Evolutionary conservation across 2,329 filamentous ascomycete species (phyloP), one percentile per base, ranked within the genome.

Genomic region (Colletotrichum nymphaeae): DNA sequence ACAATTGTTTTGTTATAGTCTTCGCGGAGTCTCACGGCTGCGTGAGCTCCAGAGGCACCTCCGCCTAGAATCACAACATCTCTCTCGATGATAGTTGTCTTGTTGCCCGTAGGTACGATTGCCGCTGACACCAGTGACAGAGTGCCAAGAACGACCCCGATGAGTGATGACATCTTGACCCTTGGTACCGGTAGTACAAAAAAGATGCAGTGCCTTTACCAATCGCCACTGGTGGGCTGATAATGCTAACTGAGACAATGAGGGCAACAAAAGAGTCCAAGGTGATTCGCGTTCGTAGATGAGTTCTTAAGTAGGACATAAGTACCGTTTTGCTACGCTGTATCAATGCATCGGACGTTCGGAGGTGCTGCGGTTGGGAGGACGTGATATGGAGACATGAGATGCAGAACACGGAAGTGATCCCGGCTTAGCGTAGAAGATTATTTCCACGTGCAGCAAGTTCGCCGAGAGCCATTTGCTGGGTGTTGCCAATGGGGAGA

Each of bases 31-130:
- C 80, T 75, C 28, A 84, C 78, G 4, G 82, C 82, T 5, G 82
- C 82, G 56, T 84, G 80, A 3, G 80, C 74, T 24, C 82, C 83
- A n/a, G 81, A 42, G 78, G 82, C 81, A 37, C 82, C 83, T 14
- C 81, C 83, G 8, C 82, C 83, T 7, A 84, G 75, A 60, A 84
- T 77, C 12, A 79, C 81, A 1, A 84, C 80, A 68, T 84, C 82
- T 70, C 75, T 78, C 16, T 77, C 63, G 52, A 79, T 72, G 49
- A 75, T 49, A 2, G n/a, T 74, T 4, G 37, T 58, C 14, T n/a
- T 56, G 11, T 57, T n/a, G 16, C 28, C 19, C 2, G 52, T 26
- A 4, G 57, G 30, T 11, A 59, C 3, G 26, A 7, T 22, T 19
- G n/a, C 32, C 11, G 26, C 26, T 32, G 19, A 19, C 14, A 19